Base-by-base conservation (phyloP, 2,329 filamentous ascomycete species). In the Penicillium fuscoglaucum region DNA sequence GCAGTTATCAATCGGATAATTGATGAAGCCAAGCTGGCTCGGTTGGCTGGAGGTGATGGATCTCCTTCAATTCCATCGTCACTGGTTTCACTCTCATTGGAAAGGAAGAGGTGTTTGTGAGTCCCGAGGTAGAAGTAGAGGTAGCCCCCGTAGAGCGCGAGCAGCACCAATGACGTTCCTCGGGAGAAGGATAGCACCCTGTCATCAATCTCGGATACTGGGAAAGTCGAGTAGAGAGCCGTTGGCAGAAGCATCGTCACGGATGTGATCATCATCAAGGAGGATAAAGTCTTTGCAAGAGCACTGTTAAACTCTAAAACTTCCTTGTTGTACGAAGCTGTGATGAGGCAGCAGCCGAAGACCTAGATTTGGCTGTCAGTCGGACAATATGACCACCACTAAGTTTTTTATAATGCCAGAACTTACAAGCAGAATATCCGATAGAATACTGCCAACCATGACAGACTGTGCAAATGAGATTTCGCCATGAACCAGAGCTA, bases 381-480 rank as follows among this genome's bases (percentile, higher is more conserved):
- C 31, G 7, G 17, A 19, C n/a, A 10, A 40, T 21, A 35, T 24
- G 9, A 10, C 17, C 21, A 21, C 10, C 43, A 17, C 6, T 19
- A 2, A 17, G 2, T 15, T 3, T 9, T 29, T 12, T 3, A 9
- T 12, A 5, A 21, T 8, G 6, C 15, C 8, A 7, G 21, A 2
- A 21, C 58, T 43, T 26, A 64, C 91, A 40, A 96, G 85, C 7
- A 96, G 83, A 62, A 96, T 85, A 77, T 96, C 96, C 62, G 91
- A 96, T 35, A 96, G 81, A 66, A 96, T 93, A 67, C 89, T 92
- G 44, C 92, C 91, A 35, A 96, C 85, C 90, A 96, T 96, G 58
- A 90, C 93, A 24, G 91, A 88, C 77, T 96, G 92, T 24, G 96
- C 91, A 66, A 96, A 91, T 70, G 91, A 85, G 71, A 95, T 93